Percentiles rank a stretch among this genome's conserved stretches.
Evolutionary conservation across 257 asterid genomes (phyloP).

Genomic region (Primulina huaijiensis): DNA sequence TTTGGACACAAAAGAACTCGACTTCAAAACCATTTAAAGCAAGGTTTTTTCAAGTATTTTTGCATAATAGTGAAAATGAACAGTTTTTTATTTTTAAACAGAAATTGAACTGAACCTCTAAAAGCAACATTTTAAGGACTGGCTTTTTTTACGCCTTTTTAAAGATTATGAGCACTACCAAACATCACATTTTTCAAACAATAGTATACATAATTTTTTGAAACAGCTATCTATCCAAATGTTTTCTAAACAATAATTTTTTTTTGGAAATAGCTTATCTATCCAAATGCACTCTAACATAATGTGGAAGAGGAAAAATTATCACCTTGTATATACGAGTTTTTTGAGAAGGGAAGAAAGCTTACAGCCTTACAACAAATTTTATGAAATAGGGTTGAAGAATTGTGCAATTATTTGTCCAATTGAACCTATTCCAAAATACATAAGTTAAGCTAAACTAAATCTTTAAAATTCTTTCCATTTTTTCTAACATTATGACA

Average conservation of each 20-base stretch:
- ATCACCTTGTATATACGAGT: not conserved
- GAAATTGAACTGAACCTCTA: not conserved
- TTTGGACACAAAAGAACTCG: no score
- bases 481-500: not conserved
- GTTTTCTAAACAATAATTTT: not conserved
- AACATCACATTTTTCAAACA: not conserved
- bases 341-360: not conserved
- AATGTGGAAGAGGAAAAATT: not conserved
- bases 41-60: not conserved
- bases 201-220: not conserved
- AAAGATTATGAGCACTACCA: not conserved
- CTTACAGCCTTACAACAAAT: not conserved
- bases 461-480: not conserved
- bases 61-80: not conserved
- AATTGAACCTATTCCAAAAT: no score
- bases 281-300: not conserved
- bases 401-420: not conserved
- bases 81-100: no score
- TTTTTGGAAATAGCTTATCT: not conserved
- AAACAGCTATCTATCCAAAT: not conserved
- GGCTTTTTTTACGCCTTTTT: not conserved
- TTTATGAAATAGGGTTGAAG: not conserved
- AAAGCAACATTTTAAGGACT: not conserved
- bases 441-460: no score
- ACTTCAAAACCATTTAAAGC: no score